These are phyloP conservation scores for Euphorbia lathyris DNA, from an alignment of 345 rosid genomes.

Conservation along the genomic window DNA sequence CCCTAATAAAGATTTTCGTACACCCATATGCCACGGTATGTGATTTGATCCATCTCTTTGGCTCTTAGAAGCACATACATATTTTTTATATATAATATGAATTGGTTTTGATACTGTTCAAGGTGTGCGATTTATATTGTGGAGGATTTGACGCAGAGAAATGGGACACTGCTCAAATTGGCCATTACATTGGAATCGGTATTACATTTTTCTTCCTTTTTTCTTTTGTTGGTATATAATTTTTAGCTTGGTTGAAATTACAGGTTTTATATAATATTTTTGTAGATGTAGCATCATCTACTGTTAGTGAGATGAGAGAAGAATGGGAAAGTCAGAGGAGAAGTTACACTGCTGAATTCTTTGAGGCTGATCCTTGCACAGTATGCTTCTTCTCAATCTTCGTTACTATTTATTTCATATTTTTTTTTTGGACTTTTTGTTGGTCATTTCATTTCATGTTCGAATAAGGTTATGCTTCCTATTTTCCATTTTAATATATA, in stretches of 20 bases:
- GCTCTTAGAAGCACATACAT: not conserved
- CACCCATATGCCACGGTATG: constrained; percentile 82
- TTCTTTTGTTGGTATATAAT: not conserved
- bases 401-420: not conserved
- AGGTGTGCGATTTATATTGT: constrained; percentile 90
- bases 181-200: constrained; percentile 86
- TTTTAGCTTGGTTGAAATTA: not conserved
- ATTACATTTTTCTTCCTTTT: constrained; percentile 4
- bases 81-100: not conserved
- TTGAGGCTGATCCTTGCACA: constrained; percentile 76
- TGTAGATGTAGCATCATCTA: constrained; percentile 60
- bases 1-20: constrained; percentile 77
- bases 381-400: constrained; percentile 29
- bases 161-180: constrained; percentile 71
- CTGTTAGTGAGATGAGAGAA: constrained; percentile 52
- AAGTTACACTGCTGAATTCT: constrained; percentile 64
- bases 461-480: not conserved
- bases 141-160: constrained; percentile 69
- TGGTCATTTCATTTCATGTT: not conserved
- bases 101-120: not conserved
- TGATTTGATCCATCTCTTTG: constrained; percentile 4
- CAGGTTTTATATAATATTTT: not conserved
- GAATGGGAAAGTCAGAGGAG: constrained; percentile 82
- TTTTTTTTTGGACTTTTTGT: not conserved
- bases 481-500: too few relatives aligned